phyloP scores from a whole-genome alignment of 305 asterid genomes.

The Ajuga reptans region DNA sequence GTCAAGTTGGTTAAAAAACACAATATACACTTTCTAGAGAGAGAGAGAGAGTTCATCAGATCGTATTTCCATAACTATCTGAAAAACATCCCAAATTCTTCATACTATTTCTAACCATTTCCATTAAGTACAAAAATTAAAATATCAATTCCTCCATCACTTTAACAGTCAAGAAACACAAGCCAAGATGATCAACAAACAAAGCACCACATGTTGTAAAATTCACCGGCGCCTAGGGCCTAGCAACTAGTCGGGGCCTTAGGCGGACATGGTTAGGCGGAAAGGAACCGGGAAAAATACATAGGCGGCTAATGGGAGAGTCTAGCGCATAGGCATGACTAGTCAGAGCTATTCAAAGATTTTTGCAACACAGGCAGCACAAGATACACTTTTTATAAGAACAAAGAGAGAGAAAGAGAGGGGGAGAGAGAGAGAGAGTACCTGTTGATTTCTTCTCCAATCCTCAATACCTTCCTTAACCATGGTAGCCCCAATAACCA shows the following conservation, averaged over 20 bases:
- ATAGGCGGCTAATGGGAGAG: no score
- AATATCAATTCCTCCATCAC: neutral
- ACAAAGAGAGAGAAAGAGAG: neutral
- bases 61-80: neutral
- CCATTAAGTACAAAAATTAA: neutral
- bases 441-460: conserved; percentile 77
- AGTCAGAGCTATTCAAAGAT: no score
- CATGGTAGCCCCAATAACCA: conserved; percentile 76
- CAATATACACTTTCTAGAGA: neutral
- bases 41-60: neutral
- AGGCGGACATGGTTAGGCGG: no score
- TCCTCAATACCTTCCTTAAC: conserved; percentile 88
- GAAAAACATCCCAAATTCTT: neutral
- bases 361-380: neutral
- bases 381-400: neutral
- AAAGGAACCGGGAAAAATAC: no score
- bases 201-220: no score
- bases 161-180: neutral
- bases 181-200: neutral
- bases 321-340: no score
- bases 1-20: neutral
- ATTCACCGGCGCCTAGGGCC: no score
- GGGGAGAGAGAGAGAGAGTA: conserved; percentile 17
- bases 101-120: neutral
- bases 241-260: no score